These are phyloP conservation scores for Miscanthus lutarioriparius DNA, from an alignment of 176 grass and related monocot genomes.

Conservation along the genomic window DNA sequence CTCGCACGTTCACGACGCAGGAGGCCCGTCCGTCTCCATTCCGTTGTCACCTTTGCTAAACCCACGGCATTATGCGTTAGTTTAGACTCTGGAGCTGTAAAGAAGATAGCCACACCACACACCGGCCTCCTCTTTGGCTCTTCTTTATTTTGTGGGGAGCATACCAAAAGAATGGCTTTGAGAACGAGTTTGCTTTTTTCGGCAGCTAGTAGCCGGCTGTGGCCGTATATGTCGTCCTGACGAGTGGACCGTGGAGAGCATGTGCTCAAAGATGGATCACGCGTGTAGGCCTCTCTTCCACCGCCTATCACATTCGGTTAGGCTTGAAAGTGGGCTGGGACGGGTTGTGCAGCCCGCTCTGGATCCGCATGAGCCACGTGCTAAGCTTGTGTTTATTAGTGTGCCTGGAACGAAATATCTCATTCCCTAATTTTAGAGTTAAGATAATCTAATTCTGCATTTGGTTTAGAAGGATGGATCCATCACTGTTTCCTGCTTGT, in stretches of 20 bases:
- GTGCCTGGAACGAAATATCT: no score
- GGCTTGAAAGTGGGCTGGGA: not conserved
- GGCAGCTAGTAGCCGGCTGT: not conserved
- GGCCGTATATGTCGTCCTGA: not conserved
- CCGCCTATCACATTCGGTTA: not conserved
- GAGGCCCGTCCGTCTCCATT: not conserved
- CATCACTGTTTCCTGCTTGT: no score
- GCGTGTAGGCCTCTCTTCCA: not conserved
- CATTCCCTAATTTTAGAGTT: no score
- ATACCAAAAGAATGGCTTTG: not conserved
- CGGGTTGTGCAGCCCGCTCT: no score
- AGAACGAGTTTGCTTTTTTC: slow-evolving; percentile 19
- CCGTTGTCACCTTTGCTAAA: not conserved
- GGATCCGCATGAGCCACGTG: no score
- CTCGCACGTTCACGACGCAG: not conserved
- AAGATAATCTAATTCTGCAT: no score
- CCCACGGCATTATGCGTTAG: slow-evolving; percentile 3
- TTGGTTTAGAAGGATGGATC: no score
- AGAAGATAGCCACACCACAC: not conserved
- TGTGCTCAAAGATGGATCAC: not conserved
- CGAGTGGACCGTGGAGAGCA: not conserved
- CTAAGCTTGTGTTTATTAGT: no score
- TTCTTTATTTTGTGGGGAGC: not conserved
- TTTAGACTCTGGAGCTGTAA: slow-evolving; percentile 44
- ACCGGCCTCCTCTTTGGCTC: not conserved